Conservation (phyloP, 2,329 filamentous ascomycete genomes). For the Penicillium decumbens region DNA sequence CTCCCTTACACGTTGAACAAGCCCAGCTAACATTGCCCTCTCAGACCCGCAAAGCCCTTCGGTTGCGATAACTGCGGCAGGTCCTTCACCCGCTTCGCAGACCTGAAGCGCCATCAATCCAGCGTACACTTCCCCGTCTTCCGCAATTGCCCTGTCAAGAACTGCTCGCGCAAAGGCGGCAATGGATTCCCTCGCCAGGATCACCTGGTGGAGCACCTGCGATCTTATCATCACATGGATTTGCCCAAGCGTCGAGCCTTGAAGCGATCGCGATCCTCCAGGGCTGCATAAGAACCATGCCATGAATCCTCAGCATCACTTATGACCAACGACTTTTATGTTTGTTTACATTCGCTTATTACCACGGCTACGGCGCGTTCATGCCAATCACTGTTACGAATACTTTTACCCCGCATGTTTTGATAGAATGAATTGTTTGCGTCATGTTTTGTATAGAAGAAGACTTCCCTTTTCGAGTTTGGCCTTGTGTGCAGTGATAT, state of each 20-base stretch:
- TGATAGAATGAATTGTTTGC: neutral
- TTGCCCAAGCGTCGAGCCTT: slow-evolving; percentile 39
- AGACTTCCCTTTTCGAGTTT: neutral
- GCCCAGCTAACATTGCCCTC: slow-evolving; percentile 5
- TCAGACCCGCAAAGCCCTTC: slow-evolving; percentile 31
- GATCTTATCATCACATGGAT: slow-evolving; percentile 52
- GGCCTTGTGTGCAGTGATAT: neutral
- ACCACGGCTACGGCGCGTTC: neutral
- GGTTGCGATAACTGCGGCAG: slow-evolving; percentile 34
- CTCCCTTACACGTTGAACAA: neutral
- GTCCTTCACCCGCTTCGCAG: slow-evolving; percentile 46
- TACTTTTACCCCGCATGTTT: neutral
- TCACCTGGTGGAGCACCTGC: slow-evolving; percentile 54
- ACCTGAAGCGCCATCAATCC: slow-evolving; percentile 48
- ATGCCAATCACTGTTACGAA: neutral
- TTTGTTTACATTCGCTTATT: neutral
- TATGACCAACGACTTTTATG: neutral
- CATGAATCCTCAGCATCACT: neutral
- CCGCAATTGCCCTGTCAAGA: slow-evolving; percentile 43
- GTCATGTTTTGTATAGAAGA: neutral
- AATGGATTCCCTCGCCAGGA: slow-evolving; percentile 55
- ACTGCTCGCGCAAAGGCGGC: slow-evolving; percentile 45
- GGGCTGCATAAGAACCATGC: slow-evolving; percentile 2
- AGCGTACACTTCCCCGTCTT: slow-evolving; percentile 44
- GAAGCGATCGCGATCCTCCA: slow-evolving; percentile 28